Percentiles rank a stretch among this genome's conserved stretches.
Evolutionary conservation across 306 rosid genomes (phyloP).

Genomic region (Gillenia trifoliata): DNA sequence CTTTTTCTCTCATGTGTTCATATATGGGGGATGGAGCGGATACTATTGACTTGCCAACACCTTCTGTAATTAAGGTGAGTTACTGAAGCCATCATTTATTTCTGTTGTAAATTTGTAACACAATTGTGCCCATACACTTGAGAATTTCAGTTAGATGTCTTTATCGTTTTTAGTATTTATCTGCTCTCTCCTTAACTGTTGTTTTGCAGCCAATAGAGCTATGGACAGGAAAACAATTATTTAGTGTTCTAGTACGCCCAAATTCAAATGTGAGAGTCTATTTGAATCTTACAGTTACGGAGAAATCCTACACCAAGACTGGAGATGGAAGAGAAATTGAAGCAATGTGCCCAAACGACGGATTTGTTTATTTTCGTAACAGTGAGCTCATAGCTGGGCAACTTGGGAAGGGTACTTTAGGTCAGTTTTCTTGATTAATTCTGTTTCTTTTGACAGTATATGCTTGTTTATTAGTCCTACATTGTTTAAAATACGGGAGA

Average conservation of each 20-base stretch:
- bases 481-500: neutral
- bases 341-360: slow-evolving; percentile 85
- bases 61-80: slow-evolving; percentile 80
- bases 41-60: slow-evolving; percentile 81
- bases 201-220: slow-evolving; percentile 85
- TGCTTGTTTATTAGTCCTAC: neutral
- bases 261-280: slow-evolving; percentile 73
- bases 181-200: slow-evolving; percentile 2
- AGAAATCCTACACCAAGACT: slow-evolving; percentile 56
- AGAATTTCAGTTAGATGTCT: neutral
- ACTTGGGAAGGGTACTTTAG: slow-evolving; percentile 94
- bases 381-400: slow-evolving; percentile 96
- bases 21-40: slow-evolving; percentile 92
- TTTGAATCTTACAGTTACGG: slow-evolving; percentile 77
- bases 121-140: neutral
- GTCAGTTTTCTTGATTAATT: slow-evolving; percentile 37
- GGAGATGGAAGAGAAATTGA: slow-evolving; percentile 54
- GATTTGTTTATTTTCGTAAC: slow-evolving; percentile 84
- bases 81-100: neutral
- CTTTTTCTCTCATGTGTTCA: slow-evolving; percentile 80
- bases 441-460: neutral
- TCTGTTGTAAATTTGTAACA: neutral
- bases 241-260: slow-evolving; percentile 76
- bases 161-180: neutral
- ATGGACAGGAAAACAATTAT: slow-evolving; percentile 97